These are phyloP conservation scores for Septoria linicola DNA, from an alignment of 2,329 filamentous ascomycete species.

Conservation along the genomic window DNA sequence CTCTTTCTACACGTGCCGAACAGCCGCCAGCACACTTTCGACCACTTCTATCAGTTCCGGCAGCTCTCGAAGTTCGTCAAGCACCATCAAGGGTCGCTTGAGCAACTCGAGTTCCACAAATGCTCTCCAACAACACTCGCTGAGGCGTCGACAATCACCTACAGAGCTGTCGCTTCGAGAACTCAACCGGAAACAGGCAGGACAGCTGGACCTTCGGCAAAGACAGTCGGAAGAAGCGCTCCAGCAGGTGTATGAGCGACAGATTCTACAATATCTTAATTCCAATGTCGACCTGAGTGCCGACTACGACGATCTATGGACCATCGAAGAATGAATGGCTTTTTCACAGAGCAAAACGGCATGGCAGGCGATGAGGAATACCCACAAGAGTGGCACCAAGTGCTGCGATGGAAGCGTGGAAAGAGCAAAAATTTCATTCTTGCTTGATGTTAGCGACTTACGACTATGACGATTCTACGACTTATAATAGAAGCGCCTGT, in stretches of 20 bases:
- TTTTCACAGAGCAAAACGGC: neutral
- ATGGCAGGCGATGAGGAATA: neutral
- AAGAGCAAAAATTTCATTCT: neutral
- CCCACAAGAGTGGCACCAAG: too few relatives aligned
- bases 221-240: slow-evolving; percentile 35
- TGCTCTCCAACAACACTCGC: slow-evolving; percentile 16
- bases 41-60: slow-evolving; percentile 14
- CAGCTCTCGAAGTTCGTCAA: slow-evolving; percentile 17
- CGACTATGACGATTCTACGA: neutral
- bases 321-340: slow-evolving; percentile 15
- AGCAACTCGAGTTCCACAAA: slow-evolving; percentile 13
- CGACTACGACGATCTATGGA: slow-evolving; percentile 17
- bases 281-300: slow-evolving; percentile 9
- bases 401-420: too few relatives aligned
- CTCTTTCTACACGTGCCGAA: slow-evolving; percentile 30
- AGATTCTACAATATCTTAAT: slow-evolving; percentile 37
- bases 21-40: slow-evolving; percentile 8
- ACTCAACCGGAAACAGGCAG: slow-evolving; percentile 27
- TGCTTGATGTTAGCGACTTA: neutral
- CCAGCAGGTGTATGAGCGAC: slow-evolving; percentile 34
- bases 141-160: slow-evolving; percentile 32
- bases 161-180: slow-evolving; percentile 32
- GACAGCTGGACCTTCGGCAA: slow-evolving; percentile 17
- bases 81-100: slow-evolving; percentile 18
- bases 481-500: neutral